Conservation (phyloP, 306 rosid species). For the Potentilla sterilis region DNA sequence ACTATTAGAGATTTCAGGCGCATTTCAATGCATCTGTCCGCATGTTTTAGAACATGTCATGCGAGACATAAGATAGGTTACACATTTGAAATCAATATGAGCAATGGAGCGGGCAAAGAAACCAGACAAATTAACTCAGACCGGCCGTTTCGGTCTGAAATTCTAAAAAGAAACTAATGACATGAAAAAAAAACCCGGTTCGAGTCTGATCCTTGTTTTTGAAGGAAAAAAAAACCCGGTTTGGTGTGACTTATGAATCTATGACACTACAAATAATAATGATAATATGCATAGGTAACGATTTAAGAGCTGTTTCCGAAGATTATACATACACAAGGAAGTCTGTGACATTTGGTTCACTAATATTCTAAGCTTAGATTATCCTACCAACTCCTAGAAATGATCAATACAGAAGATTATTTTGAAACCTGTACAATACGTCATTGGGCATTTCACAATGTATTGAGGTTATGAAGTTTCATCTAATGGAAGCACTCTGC, state of each 20-base stretch:
- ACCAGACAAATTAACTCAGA: no score
- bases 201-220: no score
- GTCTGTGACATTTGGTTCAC: neutral
- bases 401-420: neutral
- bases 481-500: no score
- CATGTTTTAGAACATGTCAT: constrained; percentile 20
- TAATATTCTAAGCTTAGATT: neutral
- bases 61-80: neutral
- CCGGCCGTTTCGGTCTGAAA: no score
- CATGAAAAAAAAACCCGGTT: no score
- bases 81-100: constrained; percentile 11
- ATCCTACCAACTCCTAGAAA: neutral
- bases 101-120: neutral
- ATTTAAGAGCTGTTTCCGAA: neutral
- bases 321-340: neutral
- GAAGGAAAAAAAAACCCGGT: no score
- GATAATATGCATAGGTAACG: no score
- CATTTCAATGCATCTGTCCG: constrained; percentile 16
- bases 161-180: no score
- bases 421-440: neutral
- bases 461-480: no score
- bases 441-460: no score
- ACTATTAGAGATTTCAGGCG: neutral
- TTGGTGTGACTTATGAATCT: no score
- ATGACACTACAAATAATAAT: no score